These are phyloP conservation scores for Cryptococcus neoformans DNA, from an alignment of 1,284 basidiomycete genomes.

Conservation along the genomic window DNA sequence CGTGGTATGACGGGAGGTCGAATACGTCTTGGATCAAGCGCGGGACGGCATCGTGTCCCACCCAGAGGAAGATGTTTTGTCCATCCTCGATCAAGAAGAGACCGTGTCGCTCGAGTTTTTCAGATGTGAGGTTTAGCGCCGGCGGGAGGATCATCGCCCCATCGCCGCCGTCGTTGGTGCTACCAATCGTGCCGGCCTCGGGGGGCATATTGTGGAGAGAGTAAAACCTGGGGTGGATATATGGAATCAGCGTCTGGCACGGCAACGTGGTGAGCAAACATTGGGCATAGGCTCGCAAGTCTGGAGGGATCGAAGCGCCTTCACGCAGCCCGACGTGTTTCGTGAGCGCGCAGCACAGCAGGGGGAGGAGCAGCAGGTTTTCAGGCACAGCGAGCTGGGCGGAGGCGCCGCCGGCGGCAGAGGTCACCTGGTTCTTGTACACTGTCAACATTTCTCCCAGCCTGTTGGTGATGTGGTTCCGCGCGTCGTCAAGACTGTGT, in stretches of 20 bases:
- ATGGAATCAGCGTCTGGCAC: constrained; percentile 85
- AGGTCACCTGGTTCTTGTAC: constrained; percentile 97
- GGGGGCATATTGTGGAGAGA: constrained; percentile 87
- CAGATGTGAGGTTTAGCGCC: constrained; percentile 87
- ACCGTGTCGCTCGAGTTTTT: constrained; percentile 91
- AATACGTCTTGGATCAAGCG: constrained; percentile 94
- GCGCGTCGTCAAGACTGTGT: constrained; percentile 81
- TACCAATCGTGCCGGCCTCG: constrained; percentile 47
- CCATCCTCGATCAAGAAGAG: constrained; percentile 97
- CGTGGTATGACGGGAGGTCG: constrained; percentile 80
- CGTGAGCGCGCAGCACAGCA: constrained; percentile 81
- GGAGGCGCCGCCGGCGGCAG: constrained; percentile 76
- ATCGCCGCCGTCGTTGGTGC: constrained; percentile 34
- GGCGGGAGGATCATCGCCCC: constrained; percentile 37
- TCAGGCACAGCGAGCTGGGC: constrained; percentile 90
- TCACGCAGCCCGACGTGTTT: constrained; percentile 96
- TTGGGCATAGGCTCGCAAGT: constrained; percentile 93
- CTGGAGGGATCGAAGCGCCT: constrained; percentile 93
- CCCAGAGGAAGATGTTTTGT: constrained; percentile 96
- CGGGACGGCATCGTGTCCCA: constrained; percentile 94
- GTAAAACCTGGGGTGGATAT: constrained; percentile 93
- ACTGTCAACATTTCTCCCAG: constrained; percentile 85
- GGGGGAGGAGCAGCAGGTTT: constrained; percentile 91
- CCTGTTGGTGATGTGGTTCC: constrained; percentile 87
- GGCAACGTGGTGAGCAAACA: constrained; percentile 88